A percentile compares a stretch with the other conserved stretches of the same genome.
These are phyloP conservation scores for Hondaea fermentalgiana DNA, from an alignment of 108 stramenopile species.

Conservation along the genomic window DNA sequence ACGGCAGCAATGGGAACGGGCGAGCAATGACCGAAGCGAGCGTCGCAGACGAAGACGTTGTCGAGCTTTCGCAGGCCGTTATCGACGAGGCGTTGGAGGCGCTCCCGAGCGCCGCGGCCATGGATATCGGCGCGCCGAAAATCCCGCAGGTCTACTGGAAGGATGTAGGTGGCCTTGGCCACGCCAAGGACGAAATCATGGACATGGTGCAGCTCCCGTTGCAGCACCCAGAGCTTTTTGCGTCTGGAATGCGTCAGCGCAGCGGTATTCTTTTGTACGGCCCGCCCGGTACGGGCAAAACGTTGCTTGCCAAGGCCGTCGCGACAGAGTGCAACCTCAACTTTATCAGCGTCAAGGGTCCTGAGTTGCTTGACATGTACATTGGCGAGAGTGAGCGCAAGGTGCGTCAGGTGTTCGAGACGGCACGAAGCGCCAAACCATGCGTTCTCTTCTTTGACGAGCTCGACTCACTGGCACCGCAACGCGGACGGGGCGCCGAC, in stretches of 20 bases:
- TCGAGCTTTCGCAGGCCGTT: background rate
- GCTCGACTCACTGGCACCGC: constrained; percentile 98
- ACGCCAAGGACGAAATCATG: constrained; percentile 94
- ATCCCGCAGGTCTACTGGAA: constrained; percentile 93
- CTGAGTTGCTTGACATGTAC: constrained; percentile 95
- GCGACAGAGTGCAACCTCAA: constrained; percentile 99
- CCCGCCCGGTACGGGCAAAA: constrained; percentile 98
- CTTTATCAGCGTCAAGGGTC: constrained; percentile 98
- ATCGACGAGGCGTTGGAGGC: background rate
- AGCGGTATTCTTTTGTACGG: constrained; percentile 97
- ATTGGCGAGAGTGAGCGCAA: constrained; percentile 99
- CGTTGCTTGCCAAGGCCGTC: constrained; percentile 95
- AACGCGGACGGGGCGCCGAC: constrained; percentile 83
- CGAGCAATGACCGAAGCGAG: background rate
- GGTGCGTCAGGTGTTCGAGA: constrained; percentile 95
- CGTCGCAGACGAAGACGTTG: background rate
- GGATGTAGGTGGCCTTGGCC: constrained; percentile 96
- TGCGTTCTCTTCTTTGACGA: constrained; percentile 99
- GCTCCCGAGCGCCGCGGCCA: constrained; percentile 31
- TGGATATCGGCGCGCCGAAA: constrained; percentile 72
- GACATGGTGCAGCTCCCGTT: constrained; percentile 97
- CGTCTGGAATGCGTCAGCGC: constrained; percentile 89
- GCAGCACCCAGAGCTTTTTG: constrained; percentile 89
- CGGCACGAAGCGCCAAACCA: constrained; percentile 94
- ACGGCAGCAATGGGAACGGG: background rate